A percentile compares a stretch with the other conserved stretches of the same genome.
Conservation (phyloP, 2,329 filamentous ascomycete genomes). For the Beauveria pseudobassiana region DNA sequence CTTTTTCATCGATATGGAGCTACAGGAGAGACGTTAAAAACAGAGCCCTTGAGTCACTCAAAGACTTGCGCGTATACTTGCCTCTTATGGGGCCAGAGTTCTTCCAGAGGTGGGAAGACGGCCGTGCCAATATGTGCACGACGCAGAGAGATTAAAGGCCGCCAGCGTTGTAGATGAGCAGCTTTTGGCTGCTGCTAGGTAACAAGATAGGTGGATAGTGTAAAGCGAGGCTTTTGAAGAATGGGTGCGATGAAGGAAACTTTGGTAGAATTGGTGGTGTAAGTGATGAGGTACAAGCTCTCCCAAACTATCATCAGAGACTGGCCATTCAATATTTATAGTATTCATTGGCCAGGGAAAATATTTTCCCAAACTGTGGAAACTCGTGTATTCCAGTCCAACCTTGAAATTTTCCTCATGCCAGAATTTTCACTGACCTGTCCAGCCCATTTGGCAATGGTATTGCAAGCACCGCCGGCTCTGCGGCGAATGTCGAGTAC, state of each 20-base stretch:
- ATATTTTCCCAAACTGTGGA: not conserved
- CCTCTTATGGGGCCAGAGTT: conserved; percentile 13
- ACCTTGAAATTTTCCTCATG: not conserved
- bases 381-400: not conserved
- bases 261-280: not conserved
- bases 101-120: conserved; percentile 11
- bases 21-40: not conserved
- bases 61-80: conserved; percentile 1
- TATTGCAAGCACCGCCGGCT: not conserved
- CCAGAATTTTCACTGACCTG: not conserved
- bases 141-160: not conserved
- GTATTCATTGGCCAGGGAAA: not conserved
- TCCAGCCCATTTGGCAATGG: not conserved
- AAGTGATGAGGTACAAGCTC: not conserved
- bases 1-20: not conserved
- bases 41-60: not conserved
- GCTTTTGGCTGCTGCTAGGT: not conserved
- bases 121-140: conserved; percentile 4
- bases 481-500: not conserved
- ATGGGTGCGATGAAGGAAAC: not conserved
- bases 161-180: conserved; percentile 12
- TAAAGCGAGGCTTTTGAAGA: not conserved
- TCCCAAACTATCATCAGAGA: too few relatives aligned
- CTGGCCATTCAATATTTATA: not conserved
- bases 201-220: not conserved